Percentiles rank a stretch among this genome's conserved stretches.
phyloP scores from a whole-genome alignment of 495 filamentous ascomycete species.

The Cercophora sp. region DNA sequence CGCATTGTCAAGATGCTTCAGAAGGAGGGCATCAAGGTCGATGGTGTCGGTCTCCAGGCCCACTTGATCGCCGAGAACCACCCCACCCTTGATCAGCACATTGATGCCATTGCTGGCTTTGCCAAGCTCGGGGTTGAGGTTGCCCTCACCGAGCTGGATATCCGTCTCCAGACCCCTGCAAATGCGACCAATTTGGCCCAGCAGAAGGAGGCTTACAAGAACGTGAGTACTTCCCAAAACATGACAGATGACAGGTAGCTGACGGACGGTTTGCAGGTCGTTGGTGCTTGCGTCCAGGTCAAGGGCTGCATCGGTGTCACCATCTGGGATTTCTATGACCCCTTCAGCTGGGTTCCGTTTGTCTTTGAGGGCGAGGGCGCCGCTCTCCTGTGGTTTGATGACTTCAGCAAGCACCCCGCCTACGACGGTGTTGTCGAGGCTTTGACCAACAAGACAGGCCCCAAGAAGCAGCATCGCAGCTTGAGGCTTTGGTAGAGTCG shows the following conservation, averaged over 20 bases:
- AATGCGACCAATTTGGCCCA: constrained; percentile 43
- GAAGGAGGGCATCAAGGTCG: constrained; percentile 51
- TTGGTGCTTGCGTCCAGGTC: constrained; percentile 56
- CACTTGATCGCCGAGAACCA: constrained; percentile 56
- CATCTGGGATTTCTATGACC: constrained; percentile 59
- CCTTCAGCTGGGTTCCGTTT: constrained; percentile 57
- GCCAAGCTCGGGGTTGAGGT: constrained; percentile 53
- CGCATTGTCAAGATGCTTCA: constrained; percentile 51
- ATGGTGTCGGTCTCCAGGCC: constrained; percentile 60
- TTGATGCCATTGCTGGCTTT: constrained; percentile 43
- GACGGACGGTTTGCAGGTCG: too few species aligned
- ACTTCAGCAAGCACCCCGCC: constrained; percentile 56
- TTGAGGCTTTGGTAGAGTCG: too few species aligned
- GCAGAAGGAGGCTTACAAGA: constrained; percentile 57
- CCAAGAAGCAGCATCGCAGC: too few species aligned
- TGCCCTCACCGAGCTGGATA: constrained; percentile 58
- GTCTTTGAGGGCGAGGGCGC: constrained; percentile 53
- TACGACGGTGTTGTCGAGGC: constrained; percentile 36
- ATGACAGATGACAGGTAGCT: too few species aligned
- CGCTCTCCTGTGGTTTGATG: constrained; percentile 47
- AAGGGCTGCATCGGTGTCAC: constrained; percentile 62
- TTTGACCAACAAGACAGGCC: constrained; percentile 25
- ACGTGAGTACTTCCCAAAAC: constrained; percentile 20
- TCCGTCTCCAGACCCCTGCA: constrained; percentile 46
- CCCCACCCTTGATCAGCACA: constrained; percentile 41